A percentile compares a stretch with the other conserved stretches of the same genome.
Evolutionary conservation across 2,329 filamentous ascomycete species (phyloP).

Genomic region (Fusarium veterinarium): DNA sequence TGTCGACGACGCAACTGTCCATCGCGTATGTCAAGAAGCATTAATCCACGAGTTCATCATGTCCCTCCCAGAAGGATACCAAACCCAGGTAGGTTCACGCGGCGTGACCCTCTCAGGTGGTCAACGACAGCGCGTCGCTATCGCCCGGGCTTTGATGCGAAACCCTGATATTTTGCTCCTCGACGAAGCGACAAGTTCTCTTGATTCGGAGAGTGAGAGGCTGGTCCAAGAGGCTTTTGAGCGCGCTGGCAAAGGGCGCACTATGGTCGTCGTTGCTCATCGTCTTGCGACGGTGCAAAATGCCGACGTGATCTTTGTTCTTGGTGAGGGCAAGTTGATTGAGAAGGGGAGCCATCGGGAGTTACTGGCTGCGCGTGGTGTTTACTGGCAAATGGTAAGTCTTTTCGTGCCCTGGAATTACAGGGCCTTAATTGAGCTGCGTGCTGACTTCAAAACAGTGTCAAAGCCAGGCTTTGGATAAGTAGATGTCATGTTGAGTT

Average conservation of each 20-base stretch:
- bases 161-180: constrained; percentile 74
- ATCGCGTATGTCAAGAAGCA: constrained; percentile 67
- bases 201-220: constrained; percentile 72
- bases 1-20: constrained; percentile 62
- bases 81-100: constrained; percentile 73
- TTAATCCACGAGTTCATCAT: constrained; percentile 78
- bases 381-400: constrained; percentile 20
- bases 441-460: neutral
- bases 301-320: constrained; percentile 81
- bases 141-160: constrained; percentile 74
- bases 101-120: constrained; percentile 75
- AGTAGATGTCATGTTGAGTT: neutral
- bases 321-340: constrained; percentile 4
- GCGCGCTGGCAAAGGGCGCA: constrained; percentile 66
- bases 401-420: fast-evolving
- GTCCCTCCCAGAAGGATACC: constrained; percentile 74
- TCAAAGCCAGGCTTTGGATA: neutral
- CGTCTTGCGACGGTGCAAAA: constrained; percentile 81
- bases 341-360: constrained; percentile 2
- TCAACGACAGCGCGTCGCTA: constrained; percentile 76
- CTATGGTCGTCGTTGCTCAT: constrained; percentile 82
- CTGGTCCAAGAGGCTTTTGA: constrained; percentile 76
- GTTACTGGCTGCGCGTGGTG: neutral
- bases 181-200: constrained; percentile 77
- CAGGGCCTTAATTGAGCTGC: fast-evolving